Evolutionary conservation across 2,329 filamentous ascomycete genomes (phyloP), one percentile per base, ranked within the genome.

Genomic region (Escovopsis sp.): DNA sequence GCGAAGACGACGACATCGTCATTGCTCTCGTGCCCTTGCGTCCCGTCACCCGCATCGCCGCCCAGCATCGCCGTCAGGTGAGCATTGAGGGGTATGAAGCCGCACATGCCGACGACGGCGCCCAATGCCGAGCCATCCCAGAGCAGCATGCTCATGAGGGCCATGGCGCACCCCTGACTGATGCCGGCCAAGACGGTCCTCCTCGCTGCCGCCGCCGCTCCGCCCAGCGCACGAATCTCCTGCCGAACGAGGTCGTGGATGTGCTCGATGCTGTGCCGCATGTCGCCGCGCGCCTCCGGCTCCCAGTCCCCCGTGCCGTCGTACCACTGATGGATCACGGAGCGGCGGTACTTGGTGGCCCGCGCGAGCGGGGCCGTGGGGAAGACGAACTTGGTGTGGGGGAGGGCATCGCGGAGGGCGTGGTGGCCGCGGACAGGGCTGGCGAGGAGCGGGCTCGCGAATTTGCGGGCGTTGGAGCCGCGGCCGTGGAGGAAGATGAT

Each of bases 91-190:
- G 69, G 68, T 41, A 71, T 48, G 50, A 60, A 70, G 0, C 66
- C 66, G 42, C 65, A 65, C 61, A 72, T 63, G 0, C 62, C 64
- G 7, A 68, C 51, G 11, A 56, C 48, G 0, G 52, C 67, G 0
- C 55, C 65, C 29, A 71, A 43, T 2, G 53, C 40, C 13, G 52
- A 50, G 0, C 60, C 64, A 9, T 65, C 56, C 66, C 67, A 69
- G 2, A 65, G 53, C 42, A 75, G 43, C 43, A 64, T 46, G 9
- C 63, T 56, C 14, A 61, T 50, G 44, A 75, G 44, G 0, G 60
- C 54, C 35, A 65, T 64, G 3, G 71, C 71, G 47, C 68, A 71
- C 0, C 72, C 72, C 47, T 75, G 71, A 39, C 72, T 75, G 14
- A 74, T 51, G 0, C 71, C 71, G 33, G 67, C 65, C 0, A 76